These are phyloP conservation scores for Emericellopsis atlantica DNA, from an alignment of 2,329 filamentous ascomycete species.

Conservation along the genomic window DNA sequence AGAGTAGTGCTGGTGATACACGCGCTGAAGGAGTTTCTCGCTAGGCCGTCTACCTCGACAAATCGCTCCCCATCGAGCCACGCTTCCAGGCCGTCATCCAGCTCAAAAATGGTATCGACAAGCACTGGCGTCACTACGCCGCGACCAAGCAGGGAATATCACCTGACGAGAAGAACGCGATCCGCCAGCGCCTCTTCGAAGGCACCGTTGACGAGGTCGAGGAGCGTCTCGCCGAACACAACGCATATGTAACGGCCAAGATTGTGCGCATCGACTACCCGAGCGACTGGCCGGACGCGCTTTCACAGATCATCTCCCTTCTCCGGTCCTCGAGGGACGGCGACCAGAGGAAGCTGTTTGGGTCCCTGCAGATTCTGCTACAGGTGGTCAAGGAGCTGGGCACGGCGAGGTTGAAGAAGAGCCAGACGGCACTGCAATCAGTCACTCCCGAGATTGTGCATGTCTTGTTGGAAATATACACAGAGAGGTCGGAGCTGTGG, in stretches of 20 bases:
- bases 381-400: slow-evolving; percentile 85
- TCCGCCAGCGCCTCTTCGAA: slow-evolving; percentile 63
- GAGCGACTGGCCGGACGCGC: slow-evolving; percentile 61
- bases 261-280: slow-evolving; percentile 85
- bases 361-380: slow-evolving; percentile 65
- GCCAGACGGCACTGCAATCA: slow-evolving; percentile 63
- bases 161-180: slow-evolving; percentile 61
- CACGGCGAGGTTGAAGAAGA: slow-evolving; percentile 63
- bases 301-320: slow-evolving; percentile 47
- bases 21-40: too few relatives aligned
- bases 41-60: slow-evolving; percentile 71
- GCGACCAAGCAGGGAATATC: slow-evolving; percentile 50
- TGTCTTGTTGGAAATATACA: slow-evolving; percentile 66
- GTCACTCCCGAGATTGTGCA: slow-evolving; percentile 76
- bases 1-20: too few relatives aligned
- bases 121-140: slow-evolving; percentile 68
- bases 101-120: slow-evolving; percentile 93
- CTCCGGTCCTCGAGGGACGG: slow-evolving; percentile 41
- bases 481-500: slow-evolving; percentile 61
- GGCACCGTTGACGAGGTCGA: slow-evolving; percentile 69
- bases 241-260: slow-evolving; percentile 78
- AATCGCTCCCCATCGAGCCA: slow-evolving; percentile 60
- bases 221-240: slow-evolving; percentile 67
- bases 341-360: slow-evolving; percentile 54
- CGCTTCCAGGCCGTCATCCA: slow-evolving; percentile 88